A percentile compares a stretch with the other conserved stretches of the same genome.
phyloP scores from a whole-genome alignment of 2,329 filamentous ascomycete species.

The Hymenoscyphus fructigenus region DNA sequence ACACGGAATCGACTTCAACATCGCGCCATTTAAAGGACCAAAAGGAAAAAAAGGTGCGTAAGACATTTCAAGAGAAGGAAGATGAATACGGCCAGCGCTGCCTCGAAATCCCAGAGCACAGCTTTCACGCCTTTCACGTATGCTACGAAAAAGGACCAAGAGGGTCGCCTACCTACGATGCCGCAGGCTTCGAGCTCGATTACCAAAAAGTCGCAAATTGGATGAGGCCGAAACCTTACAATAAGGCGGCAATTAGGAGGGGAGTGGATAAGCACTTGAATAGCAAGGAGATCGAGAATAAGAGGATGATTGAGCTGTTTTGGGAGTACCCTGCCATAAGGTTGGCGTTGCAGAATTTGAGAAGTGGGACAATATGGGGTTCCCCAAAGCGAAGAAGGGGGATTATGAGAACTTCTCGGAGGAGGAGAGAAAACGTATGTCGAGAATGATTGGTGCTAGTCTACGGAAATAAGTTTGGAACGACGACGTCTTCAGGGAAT shows the following conservation, averaged over 20 bases:
- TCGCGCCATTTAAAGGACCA: conserved; percentile 9
- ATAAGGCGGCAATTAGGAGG: conserved; percentile 16
- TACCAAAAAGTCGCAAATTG: conserved; percentile 35
- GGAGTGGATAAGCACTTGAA: conserved; percentile 15
- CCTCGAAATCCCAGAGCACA: not conserved
- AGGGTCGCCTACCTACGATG: conserved; percentile 37
- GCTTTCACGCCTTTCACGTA: conserved; percentile 41
- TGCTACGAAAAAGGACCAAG: conserved; percentile 42
- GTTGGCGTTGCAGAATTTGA: conserved; percentile 18
- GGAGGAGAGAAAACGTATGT: conserved; percentile 15
- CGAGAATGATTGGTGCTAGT: conserved; percentile 7
- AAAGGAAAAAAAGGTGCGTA: conserved; percentile 10
- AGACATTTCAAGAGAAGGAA: not conserved
- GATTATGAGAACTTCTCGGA: conserved; percentile 18
- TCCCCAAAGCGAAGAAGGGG: conserved; percentile 21
- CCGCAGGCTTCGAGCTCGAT: conserved; percentile 43
- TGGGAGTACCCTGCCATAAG: conserved; percentile 22
- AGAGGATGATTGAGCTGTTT: conserved; percentile 18
- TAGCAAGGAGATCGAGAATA: not conserved
- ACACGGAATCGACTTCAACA: not conserved
- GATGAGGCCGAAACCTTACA: conserved; percentile 18
- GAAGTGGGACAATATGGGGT: conserved; percentile 23
- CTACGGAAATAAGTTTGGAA: not conserved
- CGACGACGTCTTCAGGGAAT: too few relatives aligned
- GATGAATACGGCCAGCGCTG: conserved; percentile 5